Base-by-base conservation (phyloP, 257 asterid genomes). In the Jacaranda copaia region DNA sequence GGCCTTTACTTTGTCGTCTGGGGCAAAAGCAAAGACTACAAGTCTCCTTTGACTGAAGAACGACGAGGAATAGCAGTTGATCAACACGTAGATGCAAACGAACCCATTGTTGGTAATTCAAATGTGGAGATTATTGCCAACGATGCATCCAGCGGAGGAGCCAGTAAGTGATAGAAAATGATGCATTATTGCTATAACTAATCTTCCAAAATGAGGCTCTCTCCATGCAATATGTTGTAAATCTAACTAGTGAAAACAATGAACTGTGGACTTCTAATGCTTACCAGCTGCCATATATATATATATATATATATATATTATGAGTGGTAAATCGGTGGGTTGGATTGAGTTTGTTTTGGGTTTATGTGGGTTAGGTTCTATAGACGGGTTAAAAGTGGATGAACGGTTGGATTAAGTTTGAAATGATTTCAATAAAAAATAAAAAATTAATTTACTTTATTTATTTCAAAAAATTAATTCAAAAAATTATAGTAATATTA, bases 1-100 rank as follows among this genome's bases (percentile, higher is more conserved):
- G 92, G 96, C 14, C 89, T 90, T 20, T 90, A 90, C 68, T 84
- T 88, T 10, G 93, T 90, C 16, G 86, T 90, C n/a, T 90, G 96
- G 93, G 91, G 93, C 35, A 90, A 90, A 81, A 79, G 84, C 74
- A 83, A 85, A 58, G 96, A 90, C 59, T 78, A 83, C 58, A 73
- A 81, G 73, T 51, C 89, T 20, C 71, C 80, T 66, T 61, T 83
- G 10, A 62, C 4, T 19, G 87, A 76, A 39, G 56, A 42, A 43
- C 84, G 70, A 72, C 55, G 38, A 74, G 42, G 6, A 65, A 16
- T 61, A 70, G 78, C 86, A 57, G 81, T 72, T 12, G 76, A 80
- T 42, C 80, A 86, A 69, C 68, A 51, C 42, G 20, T 35, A 12
- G 64, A 77, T 32, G n/a, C 45, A 36, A 71, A 76, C 14, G 85